Conservation (phyloP, 345 rosid genomes). For the Kandelia obovata region DNA sequence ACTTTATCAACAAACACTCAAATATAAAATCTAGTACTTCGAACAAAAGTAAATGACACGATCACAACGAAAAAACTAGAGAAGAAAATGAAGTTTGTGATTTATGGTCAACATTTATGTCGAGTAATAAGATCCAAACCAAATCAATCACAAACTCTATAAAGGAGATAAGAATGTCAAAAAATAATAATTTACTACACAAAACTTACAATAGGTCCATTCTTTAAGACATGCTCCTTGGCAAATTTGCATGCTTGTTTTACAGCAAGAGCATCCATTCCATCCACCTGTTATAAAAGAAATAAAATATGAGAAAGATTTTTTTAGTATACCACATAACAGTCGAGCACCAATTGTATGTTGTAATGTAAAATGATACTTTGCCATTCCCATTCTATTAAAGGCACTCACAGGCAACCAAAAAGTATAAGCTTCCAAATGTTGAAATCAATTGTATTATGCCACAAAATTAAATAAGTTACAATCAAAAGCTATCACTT, state of each 20-base stretch:
- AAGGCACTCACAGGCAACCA: too few relatives aligned
- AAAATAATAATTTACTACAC: background rate
- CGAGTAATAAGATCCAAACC: background rate
- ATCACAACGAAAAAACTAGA: background rate
- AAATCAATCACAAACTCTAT: background rate
- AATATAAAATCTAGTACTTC: background rate
- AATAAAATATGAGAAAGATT: background rate
- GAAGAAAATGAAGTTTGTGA: background rate
- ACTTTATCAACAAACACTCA: background rate
- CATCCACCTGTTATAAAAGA: slow-evolving; percentile 62
- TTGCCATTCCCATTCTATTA: background rate
- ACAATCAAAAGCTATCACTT: too few relatives aligned
- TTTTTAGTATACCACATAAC: background rate
- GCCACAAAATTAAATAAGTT: too few relatives aligned
- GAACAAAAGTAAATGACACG: background rate
- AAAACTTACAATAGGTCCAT: slow-evolving; percentile 87
- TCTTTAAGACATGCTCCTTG: slow-evolving; percentile 81
- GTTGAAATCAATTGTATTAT: too few relatives aligned
- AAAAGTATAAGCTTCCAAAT: too few relatives aligned
- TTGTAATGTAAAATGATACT: background rate
- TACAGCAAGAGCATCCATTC: slow-evolving; percentile 97
- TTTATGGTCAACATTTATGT: background rate
- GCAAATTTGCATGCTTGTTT: slow-evolving; percentile 97
- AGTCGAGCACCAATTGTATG: background rate
- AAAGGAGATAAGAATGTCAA: background rate